Evolutionary conservation across 75 land plant species (phyloP).

Genomic region (Sequoiadendron giganteum): DNA sequence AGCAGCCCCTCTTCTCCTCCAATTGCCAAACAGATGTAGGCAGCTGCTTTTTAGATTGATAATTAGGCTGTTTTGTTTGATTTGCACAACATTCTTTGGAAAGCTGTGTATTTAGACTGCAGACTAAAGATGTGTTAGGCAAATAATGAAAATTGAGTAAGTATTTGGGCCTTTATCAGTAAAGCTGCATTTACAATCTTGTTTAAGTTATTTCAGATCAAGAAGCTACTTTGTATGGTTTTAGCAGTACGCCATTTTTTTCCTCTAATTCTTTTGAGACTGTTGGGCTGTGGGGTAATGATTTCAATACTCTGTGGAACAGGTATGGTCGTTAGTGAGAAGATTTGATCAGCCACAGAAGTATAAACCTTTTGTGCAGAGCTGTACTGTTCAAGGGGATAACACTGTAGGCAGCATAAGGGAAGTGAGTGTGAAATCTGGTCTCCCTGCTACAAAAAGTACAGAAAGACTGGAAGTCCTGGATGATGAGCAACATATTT

Average conservation of each 20-base stretch:
- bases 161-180: not conserved
- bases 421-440: conserved; percentile 61
- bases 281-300: not conserved
- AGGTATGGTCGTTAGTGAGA: conserved; percentile 85
- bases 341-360: conserved; percentile 78
- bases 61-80: too few relatives aligned
- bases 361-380: conserved; percentile 65
- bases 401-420: conserved; percentile 51
- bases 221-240: not conserved
- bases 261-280: not conserved
- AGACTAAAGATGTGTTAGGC: too few relatives aligned
- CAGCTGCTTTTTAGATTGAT: too few relatives aligned
- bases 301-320: not conserved
- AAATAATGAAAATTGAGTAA: not conserved
- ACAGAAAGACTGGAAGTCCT: conserved; percentile 58
- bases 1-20: too few relatives aligned
- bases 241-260: not conserved
- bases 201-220: not conserved
- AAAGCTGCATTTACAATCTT: not conserved
- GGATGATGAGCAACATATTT: conserved; percentile 59
- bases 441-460: conserved; percentile 69
- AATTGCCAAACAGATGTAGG: too few relatives aligned
- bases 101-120: too few relatives aligned
- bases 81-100: too few relatives aligned
- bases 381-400: conserved; percentile 51